Conservation (phyloP, 108 stramenopile genomes). For the Stephanodiscus triporus region DNA sequence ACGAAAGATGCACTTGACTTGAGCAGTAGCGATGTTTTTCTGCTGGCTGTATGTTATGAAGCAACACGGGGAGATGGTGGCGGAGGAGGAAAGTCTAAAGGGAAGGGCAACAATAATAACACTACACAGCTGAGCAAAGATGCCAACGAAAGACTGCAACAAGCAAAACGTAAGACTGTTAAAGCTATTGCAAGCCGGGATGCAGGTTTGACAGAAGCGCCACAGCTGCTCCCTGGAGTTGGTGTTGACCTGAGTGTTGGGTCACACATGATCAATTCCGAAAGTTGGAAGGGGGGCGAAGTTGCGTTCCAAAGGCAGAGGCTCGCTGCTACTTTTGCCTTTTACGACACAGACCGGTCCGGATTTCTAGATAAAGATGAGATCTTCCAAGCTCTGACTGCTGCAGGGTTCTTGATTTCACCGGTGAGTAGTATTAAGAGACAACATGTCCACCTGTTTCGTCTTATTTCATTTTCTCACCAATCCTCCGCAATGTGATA, state of each 20-base stretch:
- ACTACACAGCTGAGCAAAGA: conserved; percentile 20
- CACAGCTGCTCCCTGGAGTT: conserved; percentile 21
- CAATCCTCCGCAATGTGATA: not conserved
- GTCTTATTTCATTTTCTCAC: not conserved
- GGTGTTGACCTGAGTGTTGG: conserved; percentile 5
- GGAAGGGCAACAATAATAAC: conserved; percentile 18
- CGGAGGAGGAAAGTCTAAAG: conserved; percentile 23
- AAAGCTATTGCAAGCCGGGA: conserved; percentile 30
- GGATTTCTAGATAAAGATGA: conserved; percentile 76
- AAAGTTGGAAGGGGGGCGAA: conserved; percentile 72
- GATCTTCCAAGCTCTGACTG: conserved; percentile 56
- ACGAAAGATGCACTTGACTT: conserved; percentile 91
- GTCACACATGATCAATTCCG: conserved; percentile 45
- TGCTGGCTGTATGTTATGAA: conserved; percentile 88
- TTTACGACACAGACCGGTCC: conserved; percentile 70
- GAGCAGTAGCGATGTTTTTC: conserved; percentile 86
- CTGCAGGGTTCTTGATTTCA: conserved; percentile 63
- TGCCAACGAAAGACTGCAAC: conserved; percentile 33
- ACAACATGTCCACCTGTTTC: not conserved
- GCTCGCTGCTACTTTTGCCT: conserved; percentile 76
- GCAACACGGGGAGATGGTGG: conserved; percentile 64
- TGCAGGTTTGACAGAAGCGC: conserved; percentile 10
- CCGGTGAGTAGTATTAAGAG: conserved; percentile 12
- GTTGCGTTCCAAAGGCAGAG: conserved; percentile 49
- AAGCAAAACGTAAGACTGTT: conserved; percentile 39